A percentile compares a stretch with the other conserved stretches of the same genome.
Conservation (phyloP, 1,284 basidiomycete genomes). For the Leucoagaricus sp. region DNA sequence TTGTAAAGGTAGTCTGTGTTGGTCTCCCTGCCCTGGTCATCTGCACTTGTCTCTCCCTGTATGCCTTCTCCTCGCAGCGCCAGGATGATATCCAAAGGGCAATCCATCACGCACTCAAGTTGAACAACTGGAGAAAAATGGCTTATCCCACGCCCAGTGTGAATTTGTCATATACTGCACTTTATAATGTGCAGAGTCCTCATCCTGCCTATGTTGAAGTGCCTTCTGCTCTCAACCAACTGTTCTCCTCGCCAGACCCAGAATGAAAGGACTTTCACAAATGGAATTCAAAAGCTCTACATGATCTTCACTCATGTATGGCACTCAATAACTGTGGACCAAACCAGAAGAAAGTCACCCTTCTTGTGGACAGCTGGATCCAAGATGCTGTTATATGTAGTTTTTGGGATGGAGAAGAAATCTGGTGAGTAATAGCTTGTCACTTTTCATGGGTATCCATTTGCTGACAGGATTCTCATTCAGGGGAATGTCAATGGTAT, state of each 20-base stretch:
- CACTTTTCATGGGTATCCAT: neutral
- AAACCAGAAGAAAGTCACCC: slow-evolving; percentile 26
- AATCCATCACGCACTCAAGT: neutral
- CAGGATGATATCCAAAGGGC: neutral
- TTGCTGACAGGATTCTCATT: neutral
- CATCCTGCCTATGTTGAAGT: slow-evolving; percentile 3
- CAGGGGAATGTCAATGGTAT: slow-evolving; percentile 26
- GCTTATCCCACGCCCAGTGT: neutral
- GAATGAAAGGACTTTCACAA: slow-evolving; percentile 22
- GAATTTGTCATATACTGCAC: too few relatives aligned
- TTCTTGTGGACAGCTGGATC: slow-evolving; percentile 27
- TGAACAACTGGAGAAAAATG: neutral
- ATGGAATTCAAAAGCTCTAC: slow-evolving; percentile 26
- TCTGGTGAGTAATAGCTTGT: slow-evolving; percentile 20
- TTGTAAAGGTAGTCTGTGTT: neutral
- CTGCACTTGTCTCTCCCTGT: neutral
- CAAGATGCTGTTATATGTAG: slow-evolving; percentile 20
- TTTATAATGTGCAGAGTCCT: too few relatives aligned
- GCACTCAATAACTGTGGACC: slow-evolving; percentile 23
- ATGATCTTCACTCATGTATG: slow-evolving; percentile 24
- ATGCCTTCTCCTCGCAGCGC: neutral
- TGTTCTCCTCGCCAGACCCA: slow-evolving; percentile 15
- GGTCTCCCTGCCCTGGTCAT: neutral
- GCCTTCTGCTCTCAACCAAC: slow-evolving; percentile 2
- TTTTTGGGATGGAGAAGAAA: slow-evolving; percentile 26